phyloP scores from a whole-genome alignment of 805 yeast genomes.

The Lipomyces sp. region DNA sequence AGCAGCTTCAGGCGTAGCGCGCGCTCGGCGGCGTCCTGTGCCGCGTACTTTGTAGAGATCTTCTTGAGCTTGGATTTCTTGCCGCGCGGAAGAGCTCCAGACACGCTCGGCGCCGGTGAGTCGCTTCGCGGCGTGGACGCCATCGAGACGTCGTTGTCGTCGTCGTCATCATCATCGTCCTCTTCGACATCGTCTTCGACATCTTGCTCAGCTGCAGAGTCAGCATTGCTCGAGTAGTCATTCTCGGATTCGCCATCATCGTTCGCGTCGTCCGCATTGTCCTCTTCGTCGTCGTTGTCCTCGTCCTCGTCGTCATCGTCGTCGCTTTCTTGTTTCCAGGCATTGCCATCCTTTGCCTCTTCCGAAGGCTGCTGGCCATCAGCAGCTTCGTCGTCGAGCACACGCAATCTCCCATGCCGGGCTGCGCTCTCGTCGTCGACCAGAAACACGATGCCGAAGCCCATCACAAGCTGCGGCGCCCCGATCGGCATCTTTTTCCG shows the following conservation, averaged over 20 bases:
- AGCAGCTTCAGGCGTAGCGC: constrained; percentile 68
- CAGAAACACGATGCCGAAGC: constrained; percentile 77
- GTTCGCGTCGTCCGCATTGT: constrained; percentile 9
- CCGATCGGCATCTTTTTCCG: constrained; percentile 37
- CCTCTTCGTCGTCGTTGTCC: constrained; percentile 8
- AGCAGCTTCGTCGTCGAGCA: neutral
- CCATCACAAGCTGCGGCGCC: constrained; percentile 74
- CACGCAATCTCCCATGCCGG: constrained; percentile 36
- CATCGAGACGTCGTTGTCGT: neutral
- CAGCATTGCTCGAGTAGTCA: too few species aligned
- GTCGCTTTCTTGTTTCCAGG: neutral
- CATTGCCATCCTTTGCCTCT: constrained; percentile 1
- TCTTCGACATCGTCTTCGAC: constrained; percentile 1
- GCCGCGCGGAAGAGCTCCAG: constrained; percentile 67
- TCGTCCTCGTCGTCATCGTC: constrained; percentile 1
- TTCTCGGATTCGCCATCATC: too few species aligned
- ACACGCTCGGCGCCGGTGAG: constrained; percentile 34
- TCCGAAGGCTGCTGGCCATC: too few species aligned
- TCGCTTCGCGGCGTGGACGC: neutral
- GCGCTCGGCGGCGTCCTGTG: constrained; percentile 90
- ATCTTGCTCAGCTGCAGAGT: neutral
- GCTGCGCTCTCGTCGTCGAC: constrained; percentile 52
- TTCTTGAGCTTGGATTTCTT: constrained; percentile 81
- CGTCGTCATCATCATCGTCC: constrained; percentile 5
- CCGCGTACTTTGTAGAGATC: constrained; percentile 76